Evolutionary conservation across 192 early-diverging fungal species (phyloP), one percentile per base, ranked within the genome.

Genomic region (Gigaspora rosea): DNA sequence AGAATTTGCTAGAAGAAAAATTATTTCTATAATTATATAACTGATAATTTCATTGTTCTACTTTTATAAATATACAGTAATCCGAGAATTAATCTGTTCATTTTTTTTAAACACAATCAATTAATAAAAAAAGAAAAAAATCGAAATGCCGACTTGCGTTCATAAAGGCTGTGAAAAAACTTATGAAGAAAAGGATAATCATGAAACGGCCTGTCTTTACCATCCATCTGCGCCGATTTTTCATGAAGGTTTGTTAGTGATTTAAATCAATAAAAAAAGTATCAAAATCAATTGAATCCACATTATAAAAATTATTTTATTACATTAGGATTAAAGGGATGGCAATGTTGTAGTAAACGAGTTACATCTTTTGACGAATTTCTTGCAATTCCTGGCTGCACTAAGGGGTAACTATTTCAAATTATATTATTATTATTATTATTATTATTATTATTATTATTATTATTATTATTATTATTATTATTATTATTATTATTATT

Each of bases 361-460:
- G 96, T 96, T 70, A 84, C 81, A 46, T 92, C 93, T 61, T 99
- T 99, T 79, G 92, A 97, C 83, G 95, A 95, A 52, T 99, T 99
- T 84, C 82, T 97, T 66, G 88, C 91, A 67, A 95, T 95, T 59
- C 87, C 89, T 46, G 96, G 96, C 27, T 99, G 98, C 85, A 85
- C 91, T 20, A 51, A 54, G 20, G 71, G 71, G 71, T 73, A 73
- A 33, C 5, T 66, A 16, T n/a, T 66, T 46, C 9, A 9, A 13
- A n/a, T 36, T 13, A 27, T 46, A n/a, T 2, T 35, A 63, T 33
- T n/a, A 35, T 63, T 33, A 13, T 32, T 0, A 11, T 63, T 32
- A 20, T 9, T 8, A 35, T 63, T 33, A 13, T 32, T 0, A 11
- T 63, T 32, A 20, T 9, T 8, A 35, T 63, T 33, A 13, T 32